These are phyloP conservation scores for Avena atlantica DNA, from an alignment of 176 grass and related monocot genomes.

Conservation along the genomic window DNA sequence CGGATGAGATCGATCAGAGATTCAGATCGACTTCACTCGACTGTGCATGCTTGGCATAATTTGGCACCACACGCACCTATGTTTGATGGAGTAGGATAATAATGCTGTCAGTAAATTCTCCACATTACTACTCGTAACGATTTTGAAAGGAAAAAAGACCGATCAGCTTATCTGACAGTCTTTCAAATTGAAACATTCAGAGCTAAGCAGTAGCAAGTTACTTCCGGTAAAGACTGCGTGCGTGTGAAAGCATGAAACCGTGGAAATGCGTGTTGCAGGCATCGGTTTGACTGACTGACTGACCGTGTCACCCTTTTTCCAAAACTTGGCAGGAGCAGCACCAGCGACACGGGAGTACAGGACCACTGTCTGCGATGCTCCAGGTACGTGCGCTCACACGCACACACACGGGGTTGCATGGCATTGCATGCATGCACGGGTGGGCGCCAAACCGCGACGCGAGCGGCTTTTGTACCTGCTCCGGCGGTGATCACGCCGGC, in stretches of 20 bases:
- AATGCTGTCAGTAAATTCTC: too few species aligned
- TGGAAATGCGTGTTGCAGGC: not conserved
- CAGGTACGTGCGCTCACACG: not conserved
- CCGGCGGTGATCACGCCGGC: constrained; percentile 43
- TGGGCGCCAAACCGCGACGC: constrained; percentile 41
- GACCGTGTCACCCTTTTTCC: not conserved
- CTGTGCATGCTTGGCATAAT: too few species aligned
- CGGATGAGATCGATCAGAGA: too few species aligned
- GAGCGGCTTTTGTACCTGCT: constrained; percentile 40
- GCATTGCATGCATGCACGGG: constrained; percentile 9
- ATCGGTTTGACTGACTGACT: not conserved
- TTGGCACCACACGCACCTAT: too few species aligned
- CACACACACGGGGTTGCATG: not conserved
- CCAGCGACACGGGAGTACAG: not conserved
- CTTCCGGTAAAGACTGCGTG: not conserved
- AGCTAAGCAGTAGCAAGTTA: not conserved
- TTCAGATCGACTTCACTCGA: too few species aligned
- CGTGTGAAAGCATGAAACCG: too few species aligned
- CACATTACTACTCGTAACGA: too few species aligned
- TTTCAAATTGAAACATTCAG: too few species aligned
- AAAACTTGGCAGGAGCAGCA: not conserved
- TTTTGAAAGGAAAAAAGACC: too few species aligned
- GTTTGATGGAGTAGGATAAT: too few species aligned
- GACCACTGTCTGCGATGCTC: not conserved
- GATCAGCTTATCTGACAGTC: too few species aligned